Evolutionary conservation across 2,329 filamentous ascomycete species (phyloP).

Genomic region (Alternaria sp.): DNA sequence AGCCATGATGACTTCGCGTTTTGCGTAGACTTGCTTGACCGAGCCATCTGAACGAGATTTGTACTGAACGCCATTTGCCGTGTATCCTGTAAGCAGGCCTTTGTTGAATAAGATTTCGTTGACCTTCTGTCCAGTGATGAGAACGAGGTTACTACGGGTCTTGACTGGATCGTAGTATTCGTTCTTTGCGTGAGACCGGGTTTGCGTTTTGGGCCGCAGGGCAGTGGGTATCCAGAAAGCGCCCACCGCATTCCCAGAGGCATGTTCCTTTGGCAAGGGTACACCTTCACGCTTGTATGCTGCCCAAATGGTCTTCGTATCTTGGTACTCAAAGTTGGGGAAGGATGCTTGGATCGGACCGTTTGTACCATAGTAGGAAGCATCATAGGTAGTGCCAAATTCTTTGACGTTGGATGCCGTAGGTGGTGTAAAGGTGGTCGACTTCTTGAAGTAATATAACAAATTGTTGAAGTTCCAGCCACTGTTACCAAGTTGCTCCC

Average conservation of each 20-base stretch:
- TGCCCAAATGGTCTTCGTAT: constrained; percentile 31
- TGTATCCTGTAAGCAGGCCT: constrained; percentile 22
- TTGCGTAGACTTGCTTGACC: constrained; percentile 32
- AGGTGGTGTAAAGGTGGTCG: constrained; percentile 36
- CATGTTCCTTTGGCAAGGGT: constrained; percentile 37
- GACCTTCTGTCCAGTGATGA: constrained; percentile 33
- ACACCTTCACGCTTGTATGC: constrained; percentile 30
- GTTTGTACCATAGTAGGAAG: constrained; percentile 34
- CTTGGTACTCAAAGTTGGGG: constrained; percentile 37
- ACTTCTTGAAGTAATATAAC: constrained; percentile 44
- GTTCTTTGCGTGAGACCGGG: constrained; percentile 46
- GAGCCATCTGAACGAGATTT: constrained; percentile 30
- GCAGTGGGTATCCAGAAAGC: constrained; percentile 43
- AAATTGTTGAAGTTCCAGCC: constrained; percentile 53
- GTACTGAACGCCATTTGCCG: constrained; percentile 33
- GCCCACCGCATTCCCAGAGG: constrained; percentile 37
- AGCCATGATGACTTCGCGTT: constrained; percentile 66
- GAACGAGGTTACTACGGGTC: constrained; percentile 32
- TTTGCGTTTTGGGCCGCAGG: constrained; percentile 36
- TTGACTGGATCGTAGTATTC: constrained; percentile 38
- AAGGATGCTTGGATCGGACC: constrained; percentile 37
- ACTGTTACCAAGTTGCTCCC: constrained; percentile 65
- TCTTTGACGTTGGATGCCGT: constrained; percentile 15
- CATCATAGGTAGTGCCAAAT: constrained; percentile 40
- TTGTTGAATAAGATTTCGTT: constrained; percentile 38